Evolutionary conservation across 495 filamentous ascomycete species (phyloP).

Genomic region (Cetradonia linearis): DNA sequence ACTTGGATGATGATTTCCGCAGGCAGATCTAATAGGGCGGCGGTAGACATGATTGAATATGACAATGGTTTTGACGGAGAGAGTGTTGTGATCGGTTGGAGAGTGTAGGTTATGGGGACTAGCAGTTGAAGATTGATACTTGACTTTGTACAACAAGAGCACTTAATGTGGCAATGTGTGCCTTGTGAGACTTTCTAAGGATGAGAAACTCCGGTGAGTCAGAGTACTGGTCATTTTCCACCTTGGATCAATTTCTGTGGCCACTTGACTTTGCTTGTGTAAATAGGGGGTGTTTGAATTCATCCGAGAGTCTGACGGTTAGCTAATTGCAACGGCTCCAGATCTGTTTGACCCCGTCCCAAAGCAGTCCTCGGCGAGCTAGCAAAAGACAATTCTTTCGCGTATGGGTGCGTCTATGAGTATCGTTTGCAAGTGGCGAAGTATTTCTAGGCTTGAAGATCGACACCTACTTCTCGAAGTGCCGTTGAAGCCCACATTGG

Average conservation of each 20-base stretch:
- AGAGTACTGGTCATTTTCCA: not conserved
- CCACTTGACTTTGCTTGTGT: not conserved
- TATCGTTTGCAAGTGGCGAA: not conserved
- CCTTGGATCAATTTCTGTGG: not conserved
- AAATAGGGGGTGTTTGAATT: not conserved
- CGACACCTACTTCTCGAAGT: constrained; percentile 72
- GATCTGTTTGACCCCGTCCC: not conserved
- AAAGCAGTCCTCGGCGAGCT: not conserved
- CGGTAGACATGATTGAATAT: not conserved
- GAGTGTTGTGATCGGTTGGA: too few species aligned
- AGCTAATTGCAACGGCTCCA: too few species aligned
- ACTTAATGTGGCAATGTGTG: not conserved
- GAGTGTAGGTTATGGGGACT: too few species aligned
- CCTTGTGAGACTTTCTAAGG: not conserved
- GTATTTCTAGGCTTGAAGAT: constrained; percentile 44
- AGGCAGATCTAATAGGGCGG: not conserved
- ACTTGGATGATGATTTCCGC: not conserved
- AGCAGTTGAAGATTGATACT: too few species aligned
- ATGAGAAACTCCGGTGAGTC: not conserved
- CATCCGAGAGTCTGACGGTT: not conserved
- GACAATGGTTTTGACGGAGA: not conserved
- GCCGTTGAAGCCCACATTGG: constrained; percentile 81
- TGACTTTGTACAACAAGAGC: too few species aligned
- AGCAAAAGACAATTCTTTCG: not conserved
- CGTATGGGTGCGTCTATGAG: not conserved